These are phyloP conservation scores for Leptographium flavum DNA, from an alignment of 2,329 filamentous ascomycete genomes.

Conservation along the genomic window DNA sequence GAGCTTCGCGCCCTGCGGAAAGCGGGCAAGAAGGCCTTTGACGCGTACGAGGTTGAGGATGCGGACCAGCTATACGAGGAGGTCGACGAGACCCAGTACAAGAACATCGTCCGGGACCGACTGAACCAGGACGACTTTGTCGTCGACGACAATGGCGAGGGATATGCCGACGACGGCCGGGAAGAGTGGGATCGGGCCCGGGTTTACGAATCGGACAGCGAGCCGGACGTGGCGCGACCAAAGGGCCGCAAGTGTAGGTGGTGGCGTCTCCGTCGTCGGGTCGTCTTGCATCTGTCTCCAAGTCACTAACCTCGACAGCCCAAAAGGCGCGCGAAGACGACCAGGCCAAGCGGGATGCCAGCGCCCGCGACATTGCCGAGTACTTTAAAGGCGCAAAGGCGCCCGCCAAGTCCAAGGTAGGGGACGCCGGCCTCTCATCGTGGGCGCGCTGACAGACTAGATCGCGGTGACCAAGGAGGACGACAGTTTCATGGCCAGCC, in stretches of 20 bases:
- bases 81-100: slow-evolving; percentile 93
- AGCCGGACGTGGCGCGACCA: slow-evolving; percentile 43
- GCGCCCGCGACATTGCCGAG: slow-evolving; percentile 83
- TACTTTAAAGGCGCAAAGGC: slow-evolving; percentile 85
- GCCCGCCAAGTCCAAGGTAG: slow-evolving; percentile 71
- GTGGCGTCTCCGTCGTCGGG: neutral
- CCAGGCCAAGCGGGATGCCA: slow-evolving; percentile 68
- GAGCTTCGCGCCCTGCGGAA: slow-evolving; percentile 75
- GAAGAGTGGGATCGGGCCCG: slow-evolving; percentile 76
- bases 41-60: slow-evolving; percentile 75
- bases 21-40: slow-evolving; percentile 81
- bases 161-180: slow-evolving; percentile 90
- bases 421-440: too few relatives aligned
- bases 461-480: slow-evolving; percentile 39
- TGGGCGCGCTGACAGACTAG: too few relatives aligned
- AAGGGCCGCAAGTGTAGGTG: slow-evolving; percentile 36
- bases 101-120: slow-evolving; percentile 80
- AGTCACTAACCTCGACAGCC: slow-evolving; percentile 28
- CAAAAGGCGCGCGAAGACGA: slow-evolving; percentile 86
- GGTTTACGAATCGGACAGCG: slow-evolving; percentile 60
- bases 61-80: slow-evolving; percentile 83
- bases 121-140: slow-evolving; percentile 95
- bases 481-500: slow-evolving; percentile 68
- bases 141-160: slow-evolving; percentile 93
- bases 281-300: neutral